Evolutionary conservation across 768 basidiomycete species (phyloP), one percentile per base, ranked within the genome.

Genomic region (Leccinum boreale): DNA sequence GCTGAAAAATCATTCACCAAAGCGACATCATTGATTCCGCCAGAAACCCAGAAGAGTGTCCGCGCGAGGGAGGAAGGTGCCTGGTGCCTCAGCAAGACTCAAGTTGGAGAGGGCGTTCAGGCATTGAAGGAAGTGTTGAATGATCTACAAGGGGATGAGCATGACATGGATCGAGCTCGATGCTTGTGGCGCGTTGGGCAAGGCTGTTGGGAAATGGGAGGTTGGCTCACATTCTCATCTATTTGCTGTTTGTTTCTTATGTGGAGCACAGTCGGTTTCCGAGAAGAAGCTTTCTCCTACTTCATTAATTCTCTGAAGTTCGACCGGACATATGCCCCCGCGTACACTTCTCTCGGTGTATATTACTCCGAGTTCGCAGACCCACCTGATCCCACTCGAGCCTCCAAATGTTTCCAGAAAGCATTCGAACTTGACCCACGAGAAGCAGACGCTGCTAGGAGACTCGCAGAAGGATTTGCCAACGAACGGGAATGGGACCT

Each of bases 371-470:
- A 94, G 44, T 78, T 76, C 57, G 75, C 81, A 4, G 73, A 77
- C 11, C 92, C 93, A 0, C 83, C 87, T 0, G 95, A 98, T 72
- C 86, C 85, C 23, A 82, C 83, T 6, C 85, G 95, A 36, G 90
- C 96, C 0, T 89, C 91, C 3, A 95, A 94, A 69, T 98, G 96
- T 70, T 98, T 96, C 73, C 94, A 98, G 66, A 98, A 96, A 67
- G 97, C 96, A 0, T 98, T 99, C 65, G 97, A 98, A 71, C 84
- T 98, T 5, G 96, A 98, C 74, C 82, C 94, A 2, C 81, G 89
- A 15, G 92, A 99, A 73, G 85, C 81, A 11, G 85, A 89, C 21
- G 94, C 97, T 1, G 97, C 96, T 0, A 79, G 82, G 53, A 79
- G 86, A 56, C 79, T 99, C 4, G 94, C 93, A 0, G 85, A 89